These are phyloP conservation scores for Arthrobotrys entomopaga DNA, from an alignment of 2,329 filamentous ascomycete species.

Conservation along the genomic window DNA sequence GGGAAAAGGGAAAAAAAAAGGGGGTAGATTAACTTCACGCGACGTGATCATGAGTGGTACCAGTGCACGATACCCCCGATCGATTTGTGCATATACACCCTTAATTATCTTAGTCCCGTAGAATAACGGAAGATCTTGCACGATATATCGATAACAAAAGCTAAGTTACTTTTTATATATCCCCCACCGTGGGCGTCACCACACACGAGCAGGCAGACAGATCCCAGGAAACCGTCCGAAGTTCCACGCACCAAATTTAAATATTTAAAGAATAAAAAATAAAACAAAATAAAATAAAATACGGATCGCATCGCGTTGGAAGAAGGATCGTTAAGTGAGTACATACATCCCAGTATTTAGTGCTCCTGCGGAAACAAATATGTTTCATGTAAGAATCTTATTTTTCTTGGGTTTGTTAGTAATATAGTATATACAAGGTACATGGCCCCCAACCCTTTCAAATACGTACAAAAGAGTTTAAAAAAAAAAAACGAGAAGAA, in stretches of 20 bases:
- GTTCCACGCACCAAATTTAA: slow-evolving; percentile 1
- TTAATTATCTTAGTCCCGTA: slow-evolving; percentile 1
- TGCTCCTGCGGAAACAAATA: not conserved
- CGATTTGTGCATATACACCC: not conserved
- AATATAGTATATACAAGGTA: too few species aligned
- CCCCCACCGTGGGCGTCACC: not conserved
- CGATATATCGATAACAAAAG: slow-evolving; percentile 8
- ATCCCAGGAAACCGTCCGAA: not conserved
- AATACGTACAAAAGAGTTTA: too few species aligned
- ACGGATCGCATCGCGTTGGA: not conserved
- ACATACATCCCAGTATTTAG: too few species aligned
- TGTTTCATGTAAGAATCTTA: too few species aligned
- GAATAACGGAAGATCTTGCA: not conserved
- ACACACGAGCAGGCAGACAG: not conserved
- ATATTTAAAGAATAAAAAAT: not conserved
- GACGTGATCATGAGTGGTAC: too few species aligned
- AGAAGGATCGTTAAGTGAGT: too few species aligned
- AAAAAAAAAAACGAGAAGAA: too few species aligned
- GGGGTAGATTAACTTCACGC: too few species aligned
- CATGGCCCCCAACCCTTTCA: too few species aligned
- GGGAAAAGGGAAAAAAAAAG: too few species aligned
- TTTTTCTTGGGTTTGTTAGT: too few species aligned
- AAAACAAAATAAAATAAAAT: not conserved
- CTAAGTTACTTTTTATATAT: not conserved
- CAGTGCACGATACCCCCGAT: too few species aligned